These are phyloP conservation scores for Neofusicoccum umdonicola DNA, from an alignment of 2,329 filamentous ascomycete genomes.

Conservation along the genomic window DNA sequence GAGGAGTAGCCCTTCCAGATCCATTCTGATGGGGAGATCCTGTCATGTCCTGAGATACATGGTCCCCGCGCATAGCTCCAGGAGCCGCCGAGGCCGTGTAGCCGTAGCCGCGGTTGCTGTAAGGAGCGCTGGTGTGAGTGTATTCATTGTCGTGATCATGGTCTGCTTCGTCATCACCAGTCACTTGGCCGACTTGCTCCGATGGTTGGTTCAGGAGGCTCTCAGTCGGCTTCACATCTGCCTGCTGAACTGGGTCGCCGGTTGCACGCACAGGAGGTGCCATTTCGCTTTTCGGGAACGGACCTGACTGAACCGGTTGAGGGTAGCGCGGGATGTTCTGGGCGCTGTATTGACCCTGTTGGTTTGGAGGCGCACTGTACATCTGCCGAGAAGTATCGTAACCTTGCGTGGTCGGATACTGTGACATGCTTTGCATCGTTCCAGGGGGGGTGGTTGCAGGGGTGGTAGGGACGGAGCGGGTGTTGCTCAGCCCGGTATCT, in stretches of 20 bases:
- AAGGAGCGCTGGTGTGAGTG: constrained; percentile 72
- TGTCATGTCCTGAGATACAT: constrained; percentile 75
- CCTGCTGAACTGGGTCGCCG: constrained; percentile 61
- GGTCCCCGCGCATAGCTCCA: constrained; percentile 66
- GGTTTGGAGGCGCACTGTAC: constrained; percentile 68
- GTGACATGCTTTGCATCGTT: constrained; percentile 72
- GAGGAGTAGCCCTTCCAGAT: constrained; percentile 81
- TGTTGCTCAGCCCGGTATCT: constrained; percentile 73
- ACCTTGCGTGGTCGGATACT: constrained; percentile 67
- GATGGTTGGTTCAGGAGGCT: constrained; percentile 52
- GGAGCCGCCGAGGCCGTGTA: constrained; percentile 69
- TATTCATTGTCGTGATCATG: constrained; percentile 80
- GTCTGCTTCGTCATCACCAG: constrained; percentile 66
- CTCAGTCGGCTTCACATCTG: constrained; percentile 62
- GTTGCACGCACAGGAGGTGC: constrained; percentile 67
- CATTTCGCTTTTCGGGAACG: constrained; percentile 63
- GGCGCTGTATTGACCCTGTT: constrained; percentile 66
- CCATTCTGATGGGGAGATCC: constrained; percentile 79
- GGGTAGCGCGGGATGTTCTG: constrained; percentile 65
- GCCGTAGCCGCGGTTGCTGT: constrained; percentile 73
- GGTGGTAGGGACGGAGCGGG: constrained; percentile 85
- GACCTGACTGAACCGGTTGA: constrained; percentile 49
- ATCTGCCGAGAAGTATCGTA: constrained; percentile 78
- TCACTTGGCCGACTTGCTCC: constrained; percentile 53
- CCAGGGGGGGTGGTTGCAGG: constrained; percentile 88